Conservation (phyloP, 1,139 yeast species). For the Hemisphaericaspora lyxosophila region DNA sequence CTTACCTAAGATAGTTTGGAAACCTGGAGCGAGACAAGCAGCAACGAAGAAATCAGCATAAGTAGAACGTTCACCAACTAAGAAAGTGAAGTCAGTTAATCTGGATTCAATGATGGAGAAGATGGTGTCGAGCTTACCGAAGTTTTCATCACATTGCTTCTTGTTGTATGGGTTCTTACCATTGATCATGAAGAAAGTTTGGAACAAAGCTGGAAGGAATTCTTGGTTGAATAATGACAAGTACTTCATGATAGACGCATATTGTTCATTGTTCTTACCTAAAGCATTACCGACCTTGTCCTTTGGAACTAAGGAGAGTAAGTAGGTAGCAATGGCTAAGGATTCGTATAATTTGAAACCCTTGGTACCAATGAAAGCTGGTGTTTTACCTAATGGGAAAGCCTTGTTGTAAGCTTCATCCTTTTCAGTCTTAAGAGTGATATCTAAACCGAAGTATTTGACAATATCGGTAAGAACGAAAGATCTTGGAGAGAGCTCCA, state of each 20-base stretch:
- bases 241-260: slow-evolving; percentile 78
- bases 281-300: slow-evolving; percentile 35
- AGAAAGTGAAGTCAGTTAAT: slow-evolving; percentile 74
- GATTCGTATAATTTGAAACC: slow-evolving; percentile 79
- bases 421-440: slow-evolving; percentile 46
- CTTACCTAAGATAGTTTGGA: slow-evolving; percentile 64
- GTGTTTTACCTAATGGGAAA: slow-evolving; percentile 75
- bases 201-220: slow-evolving; percentile 44
- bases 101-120: slow-evolving; percentile 57
- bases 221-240: slow-evolving; percentile 79
- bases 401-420: slow-evolving; percentile 42
- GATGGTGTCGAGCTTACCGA: slow-evolving; percentile 37
- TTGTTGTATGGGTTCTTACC: slow-evolving; percentile 67
- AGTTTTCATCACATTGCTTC: slow-evolving; percentile 64
- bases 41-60: slow-evolving; percentile 80
- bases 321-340: slow-evolving; percentile 65
- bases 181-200: slow-evolving; percentile 30
- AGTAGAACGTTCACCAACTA: slow-evolving; percentile 88
- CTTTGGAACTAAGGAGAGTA: slow-evolving; percentile 30
- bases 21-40: slow-evolving; percentile 58
- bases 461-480: slow-evolving; percentile 36
- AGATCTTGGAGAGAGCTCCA: slow-evolving; percentile 52
- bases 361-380: slow-evolving; percentile 78
- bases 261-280: slow-evolving; percentile 66
- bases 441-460: slow-evolving; percentile 67